Percentiles rank a stretch among this genome's conserved stretches.
These are phyloP conservation scores for Pleomassaria siparia DNA, from an alignment of 2,329 filamentous ascomycete genomes.

Conservation along the genomic window DNA sequence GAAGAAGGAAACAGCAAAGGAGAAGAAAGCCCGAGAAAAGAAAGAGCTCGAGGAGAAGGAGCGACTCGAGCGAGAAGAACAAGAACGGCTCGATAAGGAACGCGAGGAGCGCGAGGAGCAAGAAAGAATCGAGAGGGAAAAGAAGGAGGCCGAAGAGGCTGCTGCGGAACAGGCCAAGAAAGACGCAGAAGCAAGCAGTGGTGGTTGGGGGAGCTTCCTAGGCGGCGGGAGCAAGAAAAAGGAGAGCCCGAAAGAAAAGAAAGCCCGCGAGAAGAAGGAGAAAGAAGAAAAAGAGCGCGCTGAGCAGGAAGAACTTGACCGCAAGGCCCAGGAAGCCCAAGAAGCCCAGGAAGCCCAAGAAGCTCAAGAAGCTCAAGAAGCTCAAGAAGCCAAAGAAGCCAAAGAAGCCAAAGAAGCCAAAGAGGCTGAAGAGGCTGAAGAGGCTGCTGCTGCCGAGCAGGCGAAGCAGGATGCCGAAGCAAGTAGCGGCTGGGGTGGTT, in stretches of 20 bases:
- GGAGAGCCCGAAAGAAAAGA: slow-evolving; percentile 33
- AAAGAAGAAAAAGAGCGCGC: slow-evolving; percentile 28
- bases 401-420: slow-evolving; percentile 33
- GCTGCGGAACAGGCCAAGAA: slow-evolving; percentile 15
- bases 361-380: slow-evolving; percentile 11
- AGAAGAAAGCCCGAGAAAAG: slow-evolving; percentile 9
- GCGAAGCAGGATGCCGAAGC: slow-evolving; percentile 12
- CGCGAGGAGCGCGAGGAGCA: slow-evolving; percentile 22
- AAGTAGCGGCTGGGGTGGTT: slow-evolving; percentile 9
- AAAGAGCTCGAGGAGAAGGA: slow-evolving; percentile 26
- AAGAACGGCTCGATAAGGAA: slow-evolving; percentile 21
- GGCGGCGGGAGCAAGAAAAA: slow-evolving; percentile 28
- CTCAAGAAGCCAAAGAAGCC: slow-evolving; percentile 12
- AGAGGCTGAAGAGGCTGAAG: slow-evolving; percentile 13
- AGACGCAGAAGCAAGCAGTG: slow-evolving; percentile 13
- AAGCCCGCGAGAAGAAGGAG: slow-evolving; percentile 33
- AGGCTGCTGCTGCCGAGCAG: slow-evolving; percentile 10
- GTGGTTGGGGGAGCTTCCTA: slow-evolving; percentile 30
- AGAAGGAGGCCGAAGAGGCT: slow-evolving; percentile 19
- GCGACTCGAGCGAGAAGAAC: slow-evolving; percentile 6
- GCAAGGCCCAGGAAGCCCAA: slow-evolving; percentile 17
- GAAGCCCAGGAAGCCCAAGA: slow-evolving; percentile 15
- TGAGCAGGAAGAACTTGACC: background rate
- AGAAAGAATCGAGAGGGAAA: slow-evolving; percentile 24
- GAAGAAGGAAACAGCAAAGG: slow-evolving; percentile 21